Percentiles rank a stretch among this genome's conserved stretches.
Conservation (phyloP, 2,329 filamentous ascomycete species). For the Dactylellina haptotyla region DNA sequence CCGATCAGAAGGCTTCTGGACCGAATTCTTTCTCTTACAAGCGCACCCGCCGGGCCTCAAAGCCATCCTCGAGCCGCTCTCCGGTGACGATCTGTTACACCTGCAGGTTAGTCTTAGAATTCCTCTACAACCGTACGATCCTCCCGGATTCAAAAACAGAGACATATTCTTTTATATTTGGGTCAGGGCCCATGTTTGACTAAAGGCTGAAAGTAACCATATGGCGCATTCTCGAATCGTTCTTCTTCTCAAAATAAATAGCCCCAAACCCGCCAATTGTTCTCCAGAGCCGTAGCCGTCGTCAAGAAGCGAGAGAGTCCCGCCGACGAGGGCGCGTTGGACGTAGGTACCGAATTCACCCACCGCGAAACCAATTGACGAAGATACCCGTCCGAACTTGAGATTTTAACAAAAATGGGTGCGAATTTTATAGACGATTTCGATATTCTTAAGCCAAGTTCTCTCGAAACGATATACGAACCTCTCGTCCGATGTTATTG, state of each 20-base stretch:
- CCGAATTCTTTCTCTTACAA: conserved; percentile 89
- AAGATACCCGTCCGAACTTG: no score
- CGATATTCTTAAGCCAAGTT: conserved; percentile 82
- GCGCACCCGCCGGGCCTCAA: conserved; percentile 78
- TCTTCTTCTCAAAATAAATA: conserved; percentile 59
- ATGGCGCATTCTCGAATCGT: conserved; percentile 9
- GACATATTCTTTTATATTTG: neutral
- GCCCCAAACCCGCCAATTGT: conserved; percentile 79
- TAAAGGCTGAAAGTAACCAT: conserved; percentile 48
- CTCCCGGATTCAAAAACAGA: neutral
- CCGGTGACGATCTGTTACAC: conserved; percentile 78
- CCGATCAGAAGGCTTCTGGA: conserved; percentile 91
- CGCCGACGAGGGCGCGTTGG: conserved; percentile 80
- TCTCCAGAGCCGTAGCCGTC: conserved; percentile 75
- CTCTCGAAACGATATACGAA: conserved; percentile 93
- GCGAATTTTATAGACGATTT: conserved; percentile 84
- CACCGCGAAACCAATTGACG: neutral
- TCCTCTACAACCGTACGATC: conserved; percentile 13
- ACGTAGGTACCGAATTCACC: conserved; percentile 72
- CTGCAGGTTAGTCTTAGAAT: conserved; percentile 70
- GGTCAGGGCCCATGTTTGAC: conserved; percentile 29
- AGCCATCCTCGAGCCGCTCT: conserved; percentile 74
- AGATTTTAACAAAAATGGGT: no score
- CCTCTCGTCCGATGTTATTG: conserved; percentile 92
- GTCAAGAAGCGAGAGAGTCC: conserved; percentile 71